Conservation (phyloP, 208 protist species). For the Polymyxa betae region DNA sequence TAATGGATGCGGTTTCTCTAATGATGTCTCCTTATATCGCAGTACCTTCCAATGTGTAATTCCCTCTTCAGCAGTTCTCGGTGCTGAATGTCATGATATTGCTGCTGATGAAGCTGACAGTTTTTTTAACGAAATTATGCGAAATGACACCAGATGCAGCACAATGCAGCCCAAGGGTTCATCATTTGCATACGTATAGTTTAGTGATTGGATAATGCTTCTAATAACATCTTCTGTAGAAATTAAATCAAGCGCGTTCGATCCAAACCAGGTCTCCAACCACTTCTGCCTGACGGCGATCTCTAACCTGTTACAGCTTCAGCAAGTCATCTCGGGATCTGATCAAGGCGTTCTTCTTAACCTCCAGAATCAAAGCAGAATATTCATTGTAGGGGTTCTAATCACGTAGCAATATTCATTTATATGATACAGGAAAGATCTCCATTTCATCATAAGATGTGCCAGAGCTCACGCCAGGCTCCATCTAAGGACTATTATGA, state of each 20-base stretch:
- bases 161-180: no score
- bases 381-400: conserved; percentile 1
- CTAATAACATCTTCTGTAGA: no score
- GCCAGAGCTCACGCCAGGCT: conserved; percentile 11
- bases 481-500: conserved; percentile 3
- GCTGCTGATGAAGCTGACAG: neutral
- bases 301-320: no score
- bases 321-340: neutral
- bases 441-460: neutral
- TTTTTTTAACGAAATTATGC: no score
- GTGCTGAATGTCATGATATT: neutral
- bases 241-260: no score
- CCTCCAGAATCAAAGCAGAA: neutral
- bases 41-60: neutral
- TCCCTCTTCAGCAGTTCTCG: neutral
- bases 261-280: no score
- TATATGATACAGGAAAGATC: neutral
- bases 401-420: neutral
- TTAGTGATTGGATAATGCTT: no score
- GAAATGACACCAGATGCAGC: no score
- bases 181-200: no score
- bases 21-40: neutral
- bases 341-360: conserved; percentile 41
- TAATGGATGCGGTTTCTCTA: neutral
- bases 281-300: no score